Evolutionary conservation across 768 basidiomycete species (phyloP).

Genomic region (Boletus rubescentipes): DNA sequence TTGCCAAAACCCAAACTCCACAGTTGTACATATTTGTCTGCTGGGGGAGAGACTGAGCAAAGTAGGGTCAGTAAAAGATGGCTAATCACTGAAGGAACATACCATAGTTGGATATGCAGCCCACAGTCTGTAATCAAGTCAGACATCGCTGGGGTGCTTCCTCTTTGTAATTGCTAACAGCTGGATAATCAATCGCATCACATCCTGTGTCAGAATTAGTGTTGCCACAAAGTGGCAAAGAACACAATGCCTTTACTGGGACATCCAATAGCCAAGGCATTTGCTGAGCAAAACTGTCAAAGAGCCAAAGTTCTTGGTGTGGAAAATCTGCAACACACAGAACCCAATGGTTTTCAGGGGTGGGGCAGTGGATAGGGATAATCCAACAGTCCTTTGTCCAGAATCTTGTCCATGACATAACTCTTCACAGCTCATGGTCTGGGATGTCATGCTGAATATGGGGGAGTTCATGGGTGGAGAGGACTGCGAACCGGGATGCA

Average conservation of each 20-base stretch:
- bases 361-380: constrained; percentile 35
- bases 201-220: not conserved
- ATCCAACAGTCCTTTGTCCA: constrained; percentile 37
- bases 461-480: constrained; percentile 12
- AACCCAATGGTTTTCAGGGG: constrained; percentile 33
- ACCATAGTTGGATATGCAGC: not conserved
- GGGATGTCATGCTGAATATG: not conserved
- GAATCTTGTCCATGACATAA: not conserved
- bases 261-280: constrained; percentile 3
- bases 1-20: constrained; percentile 1
- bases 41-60: not conserved
- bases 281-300: constrained; percentile 11
- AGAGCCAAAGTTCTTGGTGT: constrained; percentile 6
- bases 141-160: not conserved
- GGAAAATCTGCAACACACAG: constrained; percentile 20
- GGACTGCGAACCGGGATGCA: not conserved
- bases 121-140: constrained; percentile 6
- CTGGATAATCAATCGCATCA: constrained; percentile 1
- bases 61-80: not conserved
- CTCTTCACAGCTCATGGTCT: constrained; percentile 22
- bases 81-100: not conserved
- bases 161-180: not conserved
- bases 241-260: not conserved
- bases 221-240: not conserved
- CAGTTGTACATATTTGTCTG: not conserved